These are phyloP conservation scores for Vinca minor DNA, from an alignment of 257 asterid species.

Conservation along the genomic window DNA sequence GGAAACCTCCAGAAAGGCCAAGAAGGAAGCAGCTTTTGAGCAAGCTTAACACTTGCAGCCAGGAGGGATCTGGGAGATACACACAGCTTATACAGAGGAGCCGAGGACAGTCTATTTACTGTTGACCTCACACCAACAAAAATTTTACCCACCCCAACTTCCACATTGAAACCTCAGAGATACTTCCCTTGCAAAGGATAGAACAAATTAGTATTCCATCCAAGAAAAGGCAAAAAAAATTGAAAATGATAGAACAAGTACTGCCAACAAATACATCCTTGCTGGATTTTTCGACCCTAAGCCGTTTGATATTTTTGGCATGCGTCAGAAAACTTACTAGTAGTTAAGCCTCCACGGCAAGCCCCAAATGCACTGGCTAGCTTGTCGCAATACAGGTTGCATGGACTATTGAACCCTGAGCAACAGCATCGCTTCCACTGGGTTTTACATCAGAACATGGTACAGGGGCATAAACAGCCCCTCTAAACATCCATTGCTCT, in stretches of 20 bases:
- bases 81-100: constrained; percentile 1
- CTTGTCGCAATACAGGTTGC: constrained; percentile 53
- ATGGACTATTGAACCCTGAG: constrained; percentile 54
- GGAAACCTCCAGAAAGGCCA: neutral
- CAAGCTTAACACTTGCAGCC: constrained; percentile 10
- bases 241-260: neutral
- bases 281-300: neutral
- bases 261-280: neutral
- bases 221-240: neutral
- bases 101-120: neutral
- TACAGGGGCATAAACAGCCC: constrained; percentile 50
- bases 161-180: neutral
- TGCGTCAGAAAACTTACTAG: constrained; percentile 32
- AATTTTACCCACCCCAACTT: neutral
- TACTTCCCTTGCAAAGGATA: constrained; percentile 9
- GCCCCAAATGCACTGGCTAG: constrained; percentile 32
- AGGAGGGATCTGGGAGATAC: neutral
- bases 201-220: too few species aligned
- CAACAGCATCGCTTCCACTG: constrained; percentile 18
- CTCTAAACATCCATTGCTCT: constrained; percentile 77
- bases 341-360: constrained; percentile 31
- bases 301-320: neutral
- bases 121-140: neutral
- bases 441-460: constrained; percentile 24
- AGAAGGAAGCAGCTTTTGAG: neutral